Evolutionary conservation across 139 green algal genomes (phyloP).

Genomic region (Chlorella sp.): DNA sequence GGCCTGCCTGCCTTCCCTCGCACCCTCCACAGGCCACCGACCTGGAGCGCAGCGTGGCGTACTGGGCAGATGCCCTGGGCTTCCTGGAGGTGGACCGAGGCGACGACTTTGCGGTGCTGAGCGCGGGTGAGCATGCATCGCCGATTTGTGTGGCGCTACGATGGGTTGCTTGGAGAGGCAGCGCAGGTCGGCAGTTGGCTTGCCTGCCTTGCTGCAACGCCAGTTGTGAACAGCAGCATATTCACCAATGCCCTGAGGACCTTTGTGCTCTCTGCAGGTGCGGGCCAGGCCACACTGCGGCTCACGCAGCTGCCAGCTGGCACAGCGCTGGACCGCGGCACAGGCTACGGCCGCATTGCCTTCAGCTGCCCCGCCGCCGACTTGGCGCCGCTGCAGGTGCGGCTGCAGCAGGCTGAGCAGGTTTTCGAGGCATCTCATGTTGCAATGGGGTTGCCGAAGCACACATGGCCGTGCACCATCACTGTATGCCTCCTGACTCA

Average conservation of each 20-base stretch:
- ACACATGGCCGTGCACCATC: no score
- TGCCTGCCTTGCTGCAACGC: background rate
- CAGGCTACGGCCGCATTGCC: constrained; percentile 55
- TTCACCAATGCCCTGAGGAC: no score
- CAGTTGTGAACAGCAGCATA: no score
- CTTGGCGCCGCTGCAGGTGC: constrained; percentile 52
- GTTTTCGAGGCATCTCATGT: no score
- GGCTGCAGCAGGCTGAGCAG: background rate
- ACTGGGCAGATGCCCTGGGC: constrained; percentile 53
- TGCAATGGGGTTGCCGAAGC: no score
- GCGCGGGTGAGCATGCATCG: background rate
- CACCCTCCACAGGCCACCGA: background rate
- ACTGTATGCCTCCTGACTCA: no score
- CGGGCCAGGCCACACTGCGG: constrained; percentile 43
- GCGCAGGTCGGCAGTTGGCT: background rate
- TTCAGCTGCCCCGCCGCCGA: constrained; percentile 56
- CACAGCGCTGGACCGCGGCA: constrained; percentile 42
- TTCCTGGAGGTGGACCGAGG: constrained; percentile 25
- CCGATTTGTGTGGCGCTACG: background rate
- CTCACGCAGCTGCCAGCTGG: constrained; percentile 47
- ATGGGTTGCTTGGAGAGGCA: background rate
- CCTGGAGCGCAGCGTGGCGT: constrained; percentile 25
- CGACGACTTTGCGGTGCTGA: constrained; percentile 21
- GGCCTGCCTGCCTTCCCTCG: no score
- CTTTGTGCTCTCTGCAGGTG: constrained; percentile 4